Base-by-base conservation (phyloP, 2,329 filamentous ascomycete genomes). In the Taxawa tesnikishii region DNA sequence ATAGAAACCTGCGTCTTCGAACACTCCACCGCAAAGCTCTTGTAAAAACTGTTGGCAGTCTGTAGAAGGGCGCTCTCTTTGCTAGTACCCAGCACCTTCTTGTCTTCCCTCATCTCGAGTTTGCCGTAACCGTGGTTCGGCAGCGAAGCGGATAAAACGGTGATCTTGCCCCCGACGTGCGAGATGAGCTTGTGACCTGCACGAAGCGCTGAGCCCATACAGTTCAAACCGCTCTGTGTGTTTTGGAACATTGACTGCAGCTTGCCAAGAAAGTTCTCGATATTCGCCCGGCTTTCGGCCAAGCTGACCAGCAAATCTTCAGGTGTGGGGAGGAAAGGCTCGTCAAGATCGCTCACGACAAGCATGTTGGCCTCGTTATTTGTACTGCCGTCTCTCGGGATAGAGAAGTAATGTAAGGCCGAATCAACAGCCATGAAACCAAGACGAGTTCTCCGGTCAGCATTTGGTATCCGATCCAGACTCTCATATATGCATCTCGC, bases 1-100 rank as follows among this genome's bases (percentile, higher is more conserved):
- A 98, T 85, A 0, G 87, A 96, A 16, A 98, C 90, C 58, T 98
- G 90, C 45, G 92, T 93, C 66, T 98, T 98, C 23, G 87, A 94
- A 59, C 90, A 98, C 55, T 98, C 90, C 3, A 98, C 90, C 0
- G 90, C 90, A 50, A 98, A 98, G 49, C 83, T 93, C 68, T 98
- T 98, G 70, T 96, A 98, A 60, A 96, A 98, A 51, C 83, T 85
- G 63, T 85, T 94, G 25, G 75, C 82, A 0, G 90, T 94, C 55
- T 96, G 88, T 32, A 98, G 65, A 18, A 98, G 69, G 39, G 71
- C 67, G 43, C 74, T 84, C 55, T 98, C 90, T 58, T 94, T 94
- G 43, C 79, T 85, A 1, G 90, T 98, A 21, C 90, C 90, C 15
- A 98, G 67, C 11, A 93, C 61, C 60, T 94, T 94, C 68, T 94